These are phyloP conservation scores for Erodium maritimum DNA, from an alignment of 345 rosid genomes.

Conservation along the genomic window DNA sequence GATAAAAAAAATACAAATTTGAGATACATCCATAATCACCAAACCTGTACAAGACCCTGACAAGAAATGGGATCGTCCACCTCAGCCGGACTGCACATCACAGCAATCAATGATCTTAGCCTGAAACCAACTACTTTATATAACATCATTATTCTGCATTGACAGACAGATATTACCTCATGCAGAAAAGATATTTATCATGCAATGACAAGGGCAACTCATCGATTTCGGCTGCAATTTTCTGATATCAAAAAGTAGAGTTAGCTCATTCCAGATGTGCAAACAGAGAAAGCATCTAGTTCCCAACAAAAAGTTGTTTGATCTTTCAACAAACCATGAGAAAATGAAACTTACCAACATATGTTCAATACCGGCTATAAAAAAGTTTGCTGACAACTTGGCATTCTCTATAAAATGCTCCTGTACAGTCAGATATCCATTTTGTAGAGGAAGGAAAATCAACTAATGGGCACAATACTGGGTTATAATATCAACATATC, in stretches of 20 bases:
- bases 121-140: neutral
- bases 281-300: neutral
- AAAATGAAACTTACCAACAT: conserved; percentile 38
- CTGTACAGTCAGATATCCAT: conserved; percentile 28
- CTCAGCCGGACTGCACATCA: conserved; percentile 71
- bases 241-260: conserved; percentile 30
- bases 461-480: neutral
- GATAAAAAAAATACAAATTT: neutral
- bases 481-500: neutral
- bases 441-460: neutral
- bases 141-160: neutral
- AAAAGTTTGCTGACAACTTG: conserved; percentile 69
- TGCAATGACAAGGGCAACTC: conserved; percentile 62
- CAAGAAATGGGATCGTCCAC: conserved; percentile 56
- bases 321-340: neutral
- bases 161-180: conserved; percentile 36
- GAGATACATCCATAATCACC: conserved; percentile 2
- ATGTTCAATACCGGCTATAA: conserved; percentile 67
- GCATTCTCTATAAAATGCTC: conserved; percentile 77
- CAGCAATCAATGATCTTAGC: conserved; percentile 8
- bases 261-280: neutral
- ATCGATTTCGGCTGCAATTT: conserved; percentile 63
- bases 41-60: conserved; percentile 79
- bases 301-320: neutral
- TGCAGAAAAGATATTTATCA: conserved; percentile 72